Evolutionary conservation across 257 asterid species (phyloP), one percentile per base, ranked within the genome.

Genomic region (Eustoma russellianum): DNA sequence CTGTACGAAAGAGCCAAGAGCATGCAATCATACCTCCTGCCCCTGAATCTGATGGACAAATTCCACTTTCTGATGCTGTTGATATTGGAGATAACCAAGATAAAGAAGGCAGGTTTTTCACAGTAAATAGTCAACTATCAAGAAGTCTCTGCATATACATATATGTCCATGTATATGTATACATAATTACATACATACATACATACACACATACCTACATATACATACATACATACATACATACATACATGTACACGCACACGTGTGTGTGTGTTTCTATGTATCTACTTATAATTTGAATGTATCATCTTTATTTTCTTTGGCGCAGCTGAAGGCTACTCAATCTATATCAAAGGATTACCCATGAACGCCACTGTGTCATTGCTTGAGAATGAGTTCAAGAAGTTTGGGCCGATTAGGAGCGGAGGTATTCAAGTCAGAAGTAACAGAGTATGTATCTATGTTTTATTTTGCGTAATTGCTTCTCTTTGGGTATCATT

Each of bases 361-460:
- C 98, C 98, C 8, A 79, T 79, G 88, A 74, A 59, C 72, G 96
- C 94, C 45, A 75, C 74, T 41, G 81, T 46, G 14, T 7, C 80
- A 28, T 43, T 70, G 56, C 90, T 92, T 46, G 95, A 77, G 61
- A 93, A 92, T 9, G 81, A 77, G 30, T 92, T 92, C 69, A 82
- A 74, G 78, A 74, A 71, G 64, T 92, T 92, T 65, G 98, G 98
- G 59, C 69, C 83, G 17, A 87, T 92, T 47, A 88, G 68, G 71
- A 81, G 13, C 41, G 85, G 70, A 33, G 97, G 97, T 66, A 88
- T 87, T 66, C 96, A 91, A 87, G 90, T 84, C 62, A 77, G 96
- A 76, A 87, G 82, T 66, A 80, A 75, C 70, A 75, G 86, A 47
- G 98, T 92, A 74, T 52, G 95, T 57, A 48, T 51, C 52, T 14